phyloP scores from a whole-genome alignment of 495 filamentous ascomycete species.

The Pyrenopolyporus hunteri region DNA sequence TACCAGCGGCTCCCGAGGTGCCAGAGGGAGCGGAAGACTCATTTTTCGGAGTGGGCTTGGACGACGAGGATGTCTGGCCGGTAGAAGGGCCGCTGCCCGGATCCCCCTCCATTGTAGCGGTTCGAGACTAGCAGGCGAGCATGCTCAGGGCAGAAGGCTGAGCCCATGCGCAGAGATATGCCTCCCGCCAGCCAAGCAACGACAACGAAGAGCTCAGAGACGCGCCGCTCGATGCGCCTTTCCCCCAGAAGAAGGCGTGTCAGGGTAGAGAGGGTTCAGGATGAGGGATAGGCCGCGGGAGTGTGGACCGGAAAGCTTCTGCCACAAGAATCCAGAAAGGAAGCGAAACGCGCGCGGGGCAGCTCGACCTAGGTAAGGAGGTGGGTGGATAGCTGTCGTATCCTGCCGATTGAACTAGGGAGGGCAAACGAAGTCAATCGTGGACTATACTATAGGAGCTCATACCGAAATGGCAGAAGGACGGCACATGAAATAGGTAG shows the following conservation, averaged over 20 bases:
- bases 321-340: not conserved
- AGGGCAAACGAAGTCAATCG: not conserved
- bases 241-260: slow-evolving; percentile 3
- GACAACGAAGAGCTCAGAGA: not conserved
- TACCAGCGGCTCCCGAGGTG: slow-evolving; percentile 8
- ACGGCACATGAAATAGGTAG: no score
- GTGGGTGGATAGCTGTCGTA: no score
- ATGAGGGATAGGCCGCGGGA: not conserved
- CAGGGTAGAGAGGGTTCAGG: not conserved
- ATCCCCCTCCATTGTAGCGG: slow-evolving; percentile 40
- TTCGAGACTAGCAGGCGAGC: slow-evolving; percentile 14
- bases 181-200: not conserved
- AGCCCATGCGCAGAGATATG: slow-evolving; percentile 3
- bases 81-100: slow-evolving; percentile 32
- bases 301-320: not conserved
- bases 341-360: slow-evolving; percentile 10
- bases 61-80: slow-evolving; percentile 36
- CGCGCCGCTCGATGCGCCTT: slow-evolving; percentile 1
- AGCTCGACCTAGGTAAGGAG: not conserved
- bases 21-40: slow-evolving; percentile 27
- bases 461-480: no score
- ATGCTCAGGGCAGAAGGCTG: slow-evolving; percentile 22
- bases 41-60: slow-evolving; percentile 37
- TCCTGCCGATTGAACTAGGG: not conserved
- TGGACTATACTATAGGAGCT: not conserved